Base-by-base conservation (phyloP, 176 grass and related monocot genomes). In the Musa schizocarpa region DNA sequence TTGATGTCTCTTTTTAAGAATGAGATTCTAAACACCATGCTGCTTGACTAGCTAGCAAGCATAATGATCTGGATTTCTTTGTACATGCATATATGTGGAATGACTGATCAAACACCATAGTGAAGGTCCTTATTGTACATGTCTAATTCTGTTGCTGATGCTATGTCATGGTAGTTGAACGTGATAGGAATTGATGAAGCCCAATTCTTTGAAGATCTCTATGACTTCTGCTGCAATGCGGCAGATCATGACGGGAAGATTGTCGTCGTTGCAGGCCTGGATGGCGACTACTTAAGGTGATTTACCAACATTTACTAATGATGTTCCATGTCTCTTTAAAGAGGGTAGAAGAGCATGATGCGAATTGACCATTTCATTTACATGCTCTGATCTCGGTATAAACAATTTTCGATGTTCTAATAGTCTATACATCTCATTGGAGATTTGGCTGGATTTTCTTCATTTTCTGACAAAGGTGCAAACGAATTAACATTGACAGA, bases 171-270 rank as follows among this genome's bases (percentile, higher is more conserved):
- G 76, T 85, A 96, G 93, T 77, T 96, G 75, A 89, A 92, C 63
- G 89, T 92, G 61, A 96, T 96, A 81, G 93, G 93, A 53, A 90
- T 96, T 64, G 93, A 96, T 74, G 93, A 96, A 76, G 93, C 93
- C 13, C 90, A 98, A 68, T 98, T 98, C 76, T 98, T 98, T 21
- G 90, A 68, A 19, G 90, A 93, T 83, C 84, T 98, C 51, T 86
- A 93, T 34, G 86, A 89, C 80, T 98, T 93, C 75, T 93, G 94
- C 74, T 82, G 88, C 84, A 89, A 91, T 76, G 90, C 88, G 61
- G 90, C 90, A 21, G 94, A 98, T 11, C 75, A 2, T 70, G 94
- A 98, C 84, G 90, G 94, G 29, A 98, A 93, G 83, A 87, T 83
- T 69, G 75, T 89, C 24, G 74, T 98, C 50, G 77, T 93, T 74